Evolutionary conservation across 805 yeast species (phyloP).

Genomic region (Candida tibetensis): DNA sequence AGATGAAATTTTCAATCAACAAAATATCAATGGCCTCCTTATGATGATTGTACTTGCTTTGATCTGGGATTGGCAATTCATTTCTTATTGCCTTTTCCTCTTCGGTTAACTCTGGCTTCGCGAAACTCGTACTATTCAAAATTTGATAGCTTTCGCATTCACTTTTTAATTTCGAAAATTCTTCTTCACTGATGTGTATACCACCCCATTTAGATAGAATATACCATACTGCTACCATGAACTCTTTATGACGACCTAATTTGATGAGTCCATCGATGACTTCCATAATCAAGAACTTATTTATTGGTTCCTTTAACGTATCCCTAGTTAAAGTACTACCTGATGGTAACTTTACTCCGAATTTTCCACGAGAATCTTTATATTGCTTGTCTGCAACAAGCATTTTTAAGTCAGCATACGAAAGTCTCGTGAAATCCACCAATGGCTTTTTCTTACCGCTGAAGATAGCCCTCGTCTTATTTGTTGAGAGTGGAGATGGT

Average conservation of each 20-base stretch:
- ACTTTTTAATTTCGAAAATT: not conserved
- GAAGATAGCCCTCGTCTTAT: conserved; percentile 22
- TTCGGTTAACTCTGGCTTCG: not conserved
- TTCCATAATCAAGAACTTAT: conserved; percentile 30
- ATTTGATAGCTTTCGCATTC: not conserved
- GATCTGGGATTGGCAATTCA: not conserved
- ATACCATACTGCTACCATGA: conserved; percentile 31
- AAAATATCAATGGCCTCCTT: conserved; percentile 23
- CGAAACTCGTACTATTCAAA: not conserved
- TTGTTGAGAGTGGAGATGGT: conserved; percentile 23
- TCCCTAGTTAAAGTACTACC: conserved; percentile 5
- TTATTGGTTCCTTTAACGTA: conserved; percentile 18
- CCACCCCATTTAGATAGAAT: conserved; percentile 36
- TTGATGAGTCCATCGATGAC: conserved; percentile 29
- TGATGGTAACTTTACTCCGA: conserved; percentile 15
- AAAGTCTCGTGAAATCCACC: conserved; percentile 31
- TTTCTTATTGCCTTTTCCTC: not conserved
- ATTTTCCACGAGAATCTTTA: conserved; percentile 18
- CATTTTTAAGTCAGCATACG: conserved; percentile 17
- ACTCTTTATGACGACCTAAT: conserved; percentile 31
- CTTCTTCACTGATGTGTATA: conserved; percentile 9
- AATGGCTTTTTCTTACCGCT: conserved; percentile 25
- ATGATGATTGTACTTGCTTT: not conserved
- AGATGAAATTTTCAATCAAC: conserved; percentile 33
- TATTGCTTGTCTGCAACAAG: conserved; percentile 14